Evolutionary conservation across 2,329 filamentous ascomycete genomes (phyloP), one percentile per base, ranked within the genome.

Genomic region (Huntiella decipiens): DNA sequence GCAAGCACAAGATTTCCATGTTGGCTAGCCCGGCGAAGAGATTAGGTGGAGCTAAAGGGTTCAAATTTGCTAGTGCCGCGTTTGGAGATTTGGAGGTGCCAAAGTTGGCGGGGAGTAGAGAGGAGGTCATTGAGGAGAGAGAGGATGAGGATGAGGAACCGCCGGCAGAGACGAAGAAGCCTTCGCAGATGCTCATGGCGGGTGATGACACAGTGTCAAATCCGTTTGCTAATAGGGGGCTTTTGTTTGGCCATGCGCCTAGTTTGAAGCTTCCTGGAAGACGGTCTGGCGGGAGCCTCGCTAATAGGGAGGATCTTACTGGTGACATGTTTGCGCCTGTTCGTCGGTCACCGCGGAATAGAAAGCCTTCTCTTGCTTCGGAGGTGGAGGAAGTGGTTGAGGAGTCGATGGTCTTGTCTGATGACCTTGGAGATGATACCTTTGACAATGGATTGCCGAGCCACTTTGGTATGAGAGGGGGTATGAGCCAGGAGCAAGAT

Each of bases 11-110:
- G 56, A 54, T 59, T 3, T 66, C 68, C 0, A 58, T 70, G 41
- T 58, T 74, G 4, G 65, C 67, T 40, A 74, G 73, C 6, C 69
- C 68, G 3, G 67, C 68, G 1, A 73, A 72, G 53, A 61, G 66
- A 44, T 58, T 47, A 13, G 44, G 39, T 12, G 45, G 49, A 4
- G 44, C 45, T 2, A 28, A 6, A 28, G 22, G 22, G 22, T 45
- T 52, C 15, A 47, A 50, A 36, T 36, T 50, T 34, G 44, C 44
- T 4, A 46, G 34, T 22, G 32, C 39, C 11, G 28, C 32, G 17
- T 50, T 50, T 40, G 48, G 43, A 15, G 15, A 46, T 3, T 42
- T 44, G 16, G 48, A 40, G 17, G 44, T 50, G 5, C 40, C 40
- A 3, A 33, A 36, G 31, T 41, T 50, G 10, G 40, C 48, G 3